These are phyloP conservation scores for Sphagnurus paluster DNA, from an alignment of 1,284 basidiomycete species.

Conservation along the genomic window DNA sequence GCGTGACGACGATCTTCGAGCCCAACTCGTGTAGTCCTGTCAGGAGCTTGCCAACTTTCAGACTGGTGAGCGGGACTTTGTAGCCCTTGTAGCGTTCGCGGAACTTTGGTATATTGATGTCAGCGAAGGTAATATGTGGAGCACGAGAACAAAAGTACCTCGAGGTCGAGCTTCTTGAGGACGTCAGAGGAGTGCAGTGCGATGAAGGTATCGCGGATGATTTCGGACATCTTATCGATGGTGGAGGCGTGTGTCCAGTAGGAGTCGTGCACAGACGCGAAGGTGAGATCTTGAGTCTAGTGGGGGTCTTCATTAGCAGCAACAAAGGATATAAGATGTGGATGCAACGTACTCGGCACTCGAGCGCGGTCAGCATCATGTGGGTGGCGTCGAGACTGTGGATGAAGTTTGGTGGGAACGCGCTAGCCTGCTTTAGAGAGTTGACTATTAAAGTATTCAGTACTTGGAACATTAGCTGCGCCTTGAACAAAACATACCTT, in stretches of 20 bases:
- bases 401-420: slow-evolving; percentile 99
- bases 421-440: slow-evolving; percentile 86
- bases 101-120: slow-evolving; percentile 50
- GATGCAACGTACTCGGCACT: slow-evolving; percentile 65
- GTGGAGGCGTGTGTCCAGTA: slow-evolving; percentile 97
- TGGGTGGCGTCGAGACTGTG: slow-evolving; percentile 98
- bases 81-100: slow-evolving; percentile 75
- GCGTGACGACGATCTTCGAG: slow-evolving; percentile 39
- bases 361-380: slow-evolving; percentile 97
- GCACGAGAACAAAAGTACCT: slow-evolving; percentile 40
- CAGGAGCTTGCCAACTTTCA: slow-evolving; percentile 37
- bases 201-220: slow-evolving; percentile 94
- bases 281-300: slow-evolving; percentile 74
- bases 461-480: not conserved
- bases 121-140: not conserved
- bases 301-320: not conserved
- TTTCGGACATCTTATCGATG: slow-evolving; percentile 87
- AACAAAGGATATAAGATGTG: not conserved
- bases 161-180: slow-evolving; percentile 57
- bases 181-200: slow-evolving; percentile 89
- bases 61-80: slow-evolving; percentile 65
- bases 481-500: slow-evolving; percentile 44
- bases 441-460: slow-evolving; percentile 55
- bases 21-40: slow-evolving; percentile 44
- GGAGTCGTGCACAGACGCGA: slow-evolving; percentile 97